phyloP scores from a whole-genome alignment of 2,329 filamentous ascomycete genomes.

The Alternaria longipes region DNA sequence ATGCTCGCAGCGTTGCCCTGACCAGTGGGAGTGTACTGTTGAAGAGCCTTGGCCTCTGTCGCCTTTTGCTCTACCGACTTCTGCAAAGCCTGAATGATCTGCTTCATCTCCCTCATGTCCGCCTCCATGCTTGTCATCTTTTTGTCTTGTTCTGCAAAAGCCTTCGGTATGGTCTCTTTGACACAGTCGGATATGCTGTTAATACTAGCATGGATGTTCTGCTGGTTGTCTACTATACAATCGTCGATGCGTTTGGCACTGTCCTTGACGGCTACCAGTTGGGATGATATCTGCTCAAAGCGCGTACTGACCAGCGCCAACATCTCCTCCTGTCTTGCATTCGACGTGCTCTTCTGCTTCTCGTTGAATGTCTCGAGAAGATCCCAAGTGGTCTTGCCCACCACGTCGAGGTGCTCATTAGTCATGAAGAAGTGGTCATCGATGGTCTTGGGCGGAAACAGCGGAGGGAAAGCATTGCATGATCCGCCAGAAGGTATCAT shows the following conservation, averaged over 20 bases:
- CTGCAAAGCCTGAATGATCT: constrained; percentile 35
- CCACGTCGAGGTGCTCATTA: constrained; percentile 49
- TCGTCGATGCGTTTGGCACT: constrained; percentile 29
- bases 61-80: constrained; percentile 32
- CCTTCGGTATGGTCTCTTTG: constrained; percentile 36
- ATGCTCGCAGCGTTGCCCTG: constrained; percentile 11
- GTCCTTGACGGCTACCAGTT: constrained; percentile 35
- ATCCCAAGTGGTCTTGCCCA: constrained; percentile 41
- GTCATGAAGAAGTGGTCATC: constrained; percentile 49
- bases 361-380: constrained; percentile 26
- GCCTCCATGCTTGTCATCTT: constrained; percentile 35
- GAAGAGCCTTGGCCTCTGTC: constrained; percentile 14
- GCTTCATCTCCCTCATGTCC: constrained; percentile 39
- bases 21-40: constrained; percentile 6
- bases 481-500: constrained; percentile 4
- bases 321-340: constrained; percentile 33
- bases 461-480: constrained; percentile 8
- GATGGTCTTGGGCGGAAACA: constrained; percentile 23
- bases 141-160: constrained; percentile 35
- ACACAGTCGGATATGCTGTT: constrained; percentile 39
- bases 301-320: constrained; percentile 29
- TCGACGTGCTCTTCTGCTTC: constrained; percentile 18
- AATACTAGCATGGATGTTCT: constrained; percentile 34
- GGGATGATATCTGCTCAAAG: constrained; percentile 37
- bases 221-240: constrained; percentile 12